Percentiles rank a stretch among this genome's conserved stretches.
These are phyloP conservation scores for Beauveria pseudobassiana DNA, from an alignment of 2,329 filamentous ascomycete genomes.

Conservation along the genomic window DNA sequence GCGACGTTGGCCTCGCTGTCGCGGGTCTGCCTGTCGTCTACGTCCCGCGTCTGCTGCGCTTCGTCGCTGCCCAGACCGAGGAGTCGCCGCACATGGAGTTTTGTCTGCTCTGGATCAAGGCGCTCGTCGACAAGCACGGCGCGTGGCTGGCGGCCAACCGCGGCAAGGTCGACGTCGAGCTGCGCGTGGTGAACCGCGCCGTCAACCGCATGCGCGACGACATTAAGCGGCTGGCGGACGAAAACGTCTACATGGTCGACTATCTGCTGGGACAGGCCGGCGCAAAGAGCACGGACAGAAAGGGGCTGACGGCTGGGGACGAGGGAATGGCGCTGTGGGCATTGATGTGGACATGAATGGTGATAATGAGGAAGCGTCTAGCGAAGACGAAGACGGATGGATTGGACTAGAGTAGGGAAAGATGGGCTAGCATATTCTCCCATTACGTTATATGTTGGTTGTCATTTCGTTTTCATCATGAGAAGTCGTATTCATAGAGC, in stretches of 20 bases:
- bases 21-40: conserved; percentile 77
- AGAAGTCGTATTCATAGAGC: conserved; percentile 9
- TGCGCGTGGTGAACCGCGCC: conserved; percentile 74
- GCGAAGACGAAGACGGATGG: conserved; percentile 37
- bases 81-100: conserved; percentile 92
- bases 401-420: conserved; percentile 38
- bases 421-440: background rate
- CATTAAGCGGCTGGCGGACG: conserved; percentile 73
- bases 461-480: background rate
- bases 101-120: conserved; percentile 86
- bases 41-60: conserved; percentile 74
- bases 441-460: conserved; percentile 7
- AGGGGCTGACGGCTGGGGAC: conserved; percentile 14
- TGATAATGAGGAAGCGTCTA: conserved; percentile 26
- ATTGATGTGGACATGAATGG: conserved; percentile 22
- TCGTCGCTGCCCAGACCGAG: conserved; percentile 81
- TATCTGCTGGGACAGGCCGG: conserved; percentile 58
- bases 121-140: conserved; percentile 73
- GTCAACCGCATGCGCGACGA: conserved; percentile 75
- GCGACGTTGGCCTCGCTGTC: conserved; percentile 70
- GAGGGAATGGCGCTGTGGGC: conserved; percentile 21
- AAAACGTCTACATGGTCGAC: conserved; percentile 83
- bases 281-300: conserved; percentile 19
- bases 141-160: conserved; percentile 76
- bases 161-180: conserved; percentile 72